Base-by-base conservation (phyloP, 805 yeast species). In the Myxozyma monticola region DNA sequence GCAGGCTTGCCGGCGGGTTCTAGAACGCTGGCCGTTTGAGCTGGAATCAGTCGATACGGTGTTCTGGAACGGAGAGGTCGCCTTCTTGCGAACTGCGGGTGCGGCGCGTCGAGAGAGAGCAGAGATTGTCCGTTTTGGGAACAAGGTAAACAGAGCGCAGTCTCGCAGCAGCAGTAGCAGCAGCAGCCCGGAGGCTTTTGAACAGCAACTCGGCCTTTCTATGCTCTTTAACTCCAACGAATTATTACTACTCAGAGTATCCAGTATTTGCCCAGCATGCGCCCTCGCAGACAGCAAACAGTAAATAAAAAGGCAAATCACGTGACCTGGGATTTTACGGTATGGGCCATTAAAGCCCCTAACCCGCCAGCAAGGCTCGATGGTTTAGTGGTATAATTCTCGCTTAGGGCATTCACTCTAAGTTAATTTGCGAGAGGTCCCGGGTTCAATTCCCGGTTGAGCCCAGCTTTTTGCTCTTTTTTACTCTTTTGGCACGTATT, bases 401-500 rank as follows among this genome's bases (percentile, higher is more conserved):
- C 66, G 66, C 66, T 62, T 62, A 62, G 66, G 66, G 66, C 54
- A 35, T 47, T 42, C 22, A 57, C 62, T 45, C 59, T 62, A 51
- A 62, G 65, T 62, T 51, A 51, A 52, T 25, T 48, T 62, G 66
- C 66, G 65, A 62, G 66, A 62, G 66, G 65, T 62, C 66, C 66
- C 66, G 66, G 65, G 66, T 62, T 62, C 66, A 62, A 62, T 62
- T 62, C 66, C 66, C 65, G 66, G 65, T 63, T 59, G 65, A 63
- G 65, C 66, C 66, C 65, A 42, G n/a, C 45, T 56, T 61, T 62
- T n/a, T n/a, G n/a, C n/a, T n/a, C n/a, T n/a, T n/a, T n/a, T n/a
- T n/a, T n/a, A n/a, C n/a, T n/a, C n/a, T n/a, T n/a, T n/a, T n/a
- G n/a, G n/a, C n/a, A n/a, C n/a, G n/a, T n/a, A n/a, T n/a, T n/a